These are phyloP conservation scores for Penicillium hordei DNA, from an alignment of 2,329 filamentous ascomycete genomes.

Conservation along the genomic window DNA sequence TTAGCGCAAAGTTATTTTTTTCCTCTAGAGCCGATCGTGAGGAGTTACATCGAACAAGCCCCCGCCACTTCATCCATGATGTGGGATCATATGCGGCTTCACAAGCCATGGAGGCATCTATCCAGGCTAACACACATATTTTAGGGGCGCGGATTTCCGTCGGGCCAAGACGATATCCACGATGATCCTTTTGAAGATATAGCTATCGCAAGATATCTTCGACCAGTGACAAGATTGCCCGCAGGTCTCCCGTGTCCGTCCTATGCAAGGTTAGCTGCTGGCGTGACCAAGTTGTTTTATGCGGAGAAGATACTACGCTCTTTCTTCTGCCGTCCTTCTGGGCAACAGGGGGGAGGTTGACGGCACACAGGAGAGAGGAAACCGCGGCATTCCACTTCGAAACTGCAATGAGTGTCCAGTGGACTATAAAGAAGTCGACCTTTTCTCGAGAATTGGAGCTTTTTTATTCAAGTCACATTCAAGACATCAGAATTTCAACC, in stretches of 20 bases:
- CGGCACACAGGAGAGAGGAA: neutral
- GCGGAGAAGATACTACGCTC: constrained; percentile 17
- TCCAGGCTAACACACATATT: neutral
- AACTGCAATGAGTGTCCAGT: too few relatives aligned
- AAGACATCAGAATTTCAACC: too few relatives aligned
- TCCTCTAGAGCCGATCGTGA: neutral
- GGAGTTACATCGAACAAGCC: constrained; percentile 1
- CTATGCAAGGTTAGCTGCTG: neutral
- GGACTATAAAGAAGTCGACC: too few relatives aligned
- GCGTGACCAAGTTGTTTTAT: neutral
- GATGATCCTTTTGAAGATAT: neutral
- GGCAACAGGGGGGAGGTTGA: neutral
- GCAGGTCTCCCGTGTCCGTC: neutral
- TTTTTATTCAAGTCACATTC: too few relatives aligned
- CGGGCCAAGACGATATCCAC: constrained; percentile 23
- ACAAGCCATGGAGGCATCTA: neutral
- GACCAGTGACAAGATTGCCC: constrained; percentile 9
- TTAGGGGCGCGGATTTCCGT: constrained; percentile 19
- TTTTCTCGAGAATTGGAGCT: too few relatives aligned
- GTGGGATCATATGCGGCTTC: neutral
- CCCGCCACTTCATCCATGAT: neutral
- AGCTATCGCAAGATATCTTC: constrained; percentile 7
- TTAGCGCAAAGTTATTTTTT: neutral
- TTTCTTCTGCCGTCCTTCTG: constrained; percentile 6
- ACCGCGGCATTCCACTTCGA: neutral